Evolutionary conservation across 495 filamentous ascomycete genomes (phyloP).

Genomic region (Podospora fimiseda): DNA sequence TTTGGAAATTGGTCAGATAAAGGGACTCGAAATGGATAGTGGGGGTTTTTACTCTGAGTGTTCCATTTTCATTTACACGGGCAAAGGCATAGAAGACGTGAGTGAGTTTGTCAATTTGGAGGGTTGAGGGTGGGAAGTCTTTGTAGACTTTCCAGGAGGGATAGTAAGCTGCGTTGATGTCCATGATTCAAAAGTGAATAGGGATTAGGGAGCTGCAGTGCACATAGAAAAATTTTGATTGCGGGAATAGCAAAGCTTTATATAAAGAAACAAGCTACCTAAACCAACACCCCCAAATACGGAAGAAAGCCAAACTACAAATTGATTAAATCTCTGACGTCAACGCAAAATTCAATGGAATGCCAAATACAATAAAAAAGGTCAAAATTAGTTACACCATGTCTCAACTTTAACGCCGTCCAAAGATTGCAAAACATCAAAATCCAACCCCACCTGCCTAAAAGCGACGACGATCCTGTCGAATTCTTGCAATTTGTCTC

Average conservation of each 20-base stretch:
- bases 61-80: neutral
- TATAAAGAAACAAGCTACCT: neutral
- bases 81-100: neutral
- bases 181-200: neutral
- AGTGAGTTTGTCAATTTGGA: neutral
- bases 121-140: neutral
- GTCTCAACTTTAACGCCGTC: constrained; percentile 20
- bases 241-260: too few species aligned
- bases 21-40: neutral
- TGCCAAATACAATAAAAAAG: neutral
- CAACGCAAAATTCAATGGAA: neutral
- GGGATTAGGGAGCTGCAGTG: too few species aligned
- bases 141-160: neutral
- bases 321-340: too few species aligned
- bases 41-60: neutral
- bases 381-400: constrained; percentile 20
- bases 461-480: constrained; percentile 30
- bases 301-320: neutral
- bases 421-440: constrained; percentile 20
- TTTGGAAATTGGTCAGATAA: neutral
- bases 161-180: neutral
- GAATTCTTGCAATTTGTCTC: constrained; percentile 20
- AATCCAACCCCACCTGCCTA: constrained; percentile 26
- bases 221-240: too few species aligned
- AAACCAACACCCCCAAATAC: too few species aligned